A percentile compares a stretch with the other conserved stretches of the same genome.
phyloP scores from a whole-genome alignment of 352 stramenopile genomes.

The Aphanomyces astaci region DNA sequence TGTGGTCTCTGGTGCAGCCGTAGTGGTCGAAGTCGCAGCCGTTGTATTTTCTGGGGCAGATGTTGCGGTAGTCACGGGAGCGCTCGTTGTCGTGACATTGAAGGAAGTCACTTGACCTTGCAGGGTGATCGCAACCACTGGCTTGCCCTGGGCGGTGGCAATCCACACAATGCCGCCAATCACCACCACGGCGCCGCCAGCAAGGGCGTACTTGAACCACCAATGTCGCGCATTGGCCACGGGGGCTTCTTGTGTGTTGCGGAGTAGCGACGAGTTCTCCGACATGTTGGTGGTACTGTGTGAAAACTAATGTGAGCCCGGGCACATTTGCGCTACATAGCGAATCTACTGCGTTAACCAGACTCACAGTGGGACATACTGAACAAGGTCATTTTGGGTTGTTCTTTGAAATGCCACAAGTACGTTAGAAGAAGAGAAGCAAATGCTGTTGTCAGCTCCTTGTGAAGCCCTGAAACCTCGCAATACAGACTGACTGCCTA shows the following conservation, averaged over 20 bases:
- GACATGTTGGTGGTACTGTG: too few species aligned
- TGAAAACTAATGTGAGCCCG: too few species aligned
- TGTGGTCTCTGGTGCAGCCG: too few species aligned
- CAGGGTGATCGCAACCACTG: background rate
- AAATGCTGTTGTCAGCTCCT: too few species aligned
- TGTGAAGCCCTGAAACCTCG: too few species aligned
- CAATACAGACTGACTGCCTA: too few species aligned
- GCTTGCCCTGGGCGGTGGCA: background rate
- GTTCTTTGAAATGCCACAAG: too few species aligned
- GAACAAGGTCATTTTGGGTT: too few species aligned
- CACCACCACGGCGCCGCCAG: slow-evolving; percentile 2
- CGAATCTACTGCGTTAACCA: too few species aligned
- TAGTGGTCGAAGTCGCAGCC: background rate
- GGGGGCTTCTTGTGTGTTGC: background rate
- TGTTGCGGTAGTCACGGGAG: background rate
- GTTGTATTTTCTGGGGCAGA: background rate
- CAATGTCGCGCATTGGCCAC: background rate
- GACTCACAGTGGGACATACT: too few species aligned
- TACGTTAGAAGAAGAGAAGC: too few species aligned
- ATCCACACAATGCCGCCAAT: background rate
- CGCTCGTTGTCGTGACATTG: background rate
- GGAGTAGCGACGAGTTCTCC: background rate
- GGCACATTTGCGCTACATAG: too few species aligned
- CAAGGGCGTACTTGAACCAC: slow-evolving; percentile 19
- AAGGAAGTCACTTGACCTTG: background rate